Evolutionary conservation across 192 early-diverging fungal genomes (phyloP).

Genomic region (Umbelopsis vinacea): DNA sequence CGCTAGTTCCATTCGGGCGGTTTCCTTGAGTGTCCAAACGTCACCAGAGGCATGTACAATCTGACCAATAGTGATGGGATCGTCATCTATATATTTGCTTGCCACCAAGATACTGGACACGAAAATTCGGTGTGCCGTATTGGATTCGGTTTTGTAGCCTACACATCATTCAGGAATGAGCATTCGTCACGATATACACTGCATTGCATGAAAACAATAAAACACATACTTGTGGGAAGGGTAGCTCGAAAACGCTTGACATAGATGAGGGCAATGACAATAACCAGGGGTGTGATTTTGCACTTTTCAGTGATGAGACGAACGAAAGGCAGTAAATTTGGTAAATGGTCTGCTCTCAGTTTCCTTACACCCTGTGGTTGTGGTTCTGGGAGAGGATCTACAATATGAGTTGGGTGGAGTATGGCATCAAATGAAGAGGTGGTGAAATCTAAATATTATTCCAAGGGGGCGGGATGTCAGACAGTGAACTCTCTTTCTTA

Average conservation of each 20-base stretch:
- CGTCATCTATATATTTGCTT: constrained; percentile 44
- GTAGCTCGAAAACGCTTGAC: constrained; percentile 41
- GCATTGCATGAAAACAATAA: not conserved
- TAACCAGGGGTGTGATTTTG: constrained; percentile 31
- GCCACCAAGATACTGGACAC: constrained; percentile 42
- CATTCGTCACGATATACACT: not conserved
- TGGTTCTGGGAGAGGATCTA: not conserved
- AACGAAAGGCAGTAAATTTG: constrained; percentile 43
- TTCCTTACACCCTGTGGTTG: not conserved
- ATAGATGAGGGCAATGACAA: constrained; percentile 45
- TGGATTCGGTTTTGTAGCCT: constrained; percentile 43
- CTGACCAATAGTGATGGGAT: constrained; percentile 37
- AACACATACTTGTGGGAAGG: constrained; percentile 35
- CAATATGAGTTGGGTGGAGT: constrained; percentile 28
- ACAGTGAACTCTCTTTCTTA: not conserved
- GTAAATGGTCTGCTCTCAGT: constrained; percentile 29
- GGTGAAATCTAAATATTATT: constrained; percentile 34
- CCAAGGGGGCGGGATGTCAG: not conserved
- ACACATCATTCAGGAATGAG: not conserved
- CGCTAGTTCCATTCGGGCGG: constrained; percentile 43
- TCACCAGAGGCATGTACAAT: constrained; percentile 43
- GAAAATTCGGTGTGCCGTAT: constrained; percentile 47
- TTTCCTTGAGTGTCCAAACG: constrained; percentile 47
- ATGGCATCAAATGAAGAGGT: constrained; percentile 45
- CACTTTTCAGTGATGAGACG: constrained; percentile 44